Evolutionary conservation across 306 rosid species (phyloP), one percentile per base, ranked within the genome.

Genomic region (Psophocarpus tetragonolobus): DNA sequence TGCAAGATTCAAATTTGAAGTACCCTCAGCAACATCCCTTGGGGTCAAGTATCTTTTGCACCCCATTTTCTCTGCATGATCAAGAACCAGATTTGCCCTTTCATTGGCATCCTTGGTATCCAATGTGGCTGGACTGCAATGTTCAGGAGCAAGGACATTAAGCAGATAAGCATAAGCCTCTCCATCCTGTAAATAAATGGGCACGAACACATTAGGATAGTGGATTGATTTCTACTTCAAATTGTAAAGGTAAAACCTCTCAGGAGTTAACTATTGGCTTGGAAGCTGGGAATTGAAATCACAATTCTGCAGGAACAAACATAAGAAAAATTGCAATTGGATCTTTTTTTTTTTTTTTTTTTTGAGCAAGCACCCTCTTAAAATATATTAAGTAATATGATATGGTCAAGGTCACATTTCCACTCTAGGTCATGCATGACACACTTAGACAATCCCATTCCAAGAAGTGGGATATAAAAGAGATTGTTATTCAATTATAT

Each of bases 101-200:
- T 91, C 91, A 48, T 51, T 27, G 20, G 88, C 79, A 74, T 91
- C 91, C 83, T 88, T 90, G 58, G 91, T 51, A 80, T 89, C 98
- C 87, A 96, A 86, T 69, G 98, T 93, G 74, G 87, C 65, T 3
- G 97, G 91, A 76, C 32, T 91, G 84, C 97, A 87, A 65, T 87
- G 86, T 68, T 92, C 99, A 11, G 99, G 99, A 64, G 98, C 98
- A 42, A 96, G 97, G 82, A 96, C 96, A 85, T 96, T 96, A 42
- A 96, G 94, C 35, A 96, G 87, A 83, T 96, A 96, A 30, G 97
- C 93, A 84, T 96, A 96, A 73, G 99, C 98, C 79, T 90, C 97
- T 85, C 88, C 99, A 61, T 88, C 91, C 99, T 96, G 87, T 76
- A 48, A 58, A 84, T 71, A 68, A 36, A 71, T 12, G 42, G 12